Conservation (phyloP, 257 asterid genomes). For the Solanum sitiens region DNA sequence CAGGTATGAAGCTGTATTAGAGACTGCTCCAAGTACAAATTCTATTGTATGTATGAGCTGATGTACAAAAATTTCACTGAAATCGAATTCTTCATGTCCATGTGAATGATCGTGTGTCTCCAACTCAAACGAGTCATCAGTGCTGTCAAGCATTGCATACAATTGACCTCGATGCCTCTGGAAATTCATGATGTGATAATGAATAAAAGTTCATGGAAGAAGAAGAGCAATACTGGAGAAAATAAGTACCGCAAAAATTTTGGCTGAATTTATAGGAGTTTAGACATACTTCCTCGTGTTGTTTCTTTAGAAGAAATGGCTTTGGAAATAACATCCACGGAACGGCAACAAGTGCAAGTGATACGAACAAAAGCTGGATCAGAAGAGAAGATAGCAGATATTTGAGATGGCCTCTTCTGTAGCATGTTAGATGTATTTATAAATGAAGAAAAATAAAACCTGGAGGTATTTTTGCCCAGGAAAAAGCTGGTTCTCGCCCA, state of each 20-base stretch:
- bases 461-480: slow-evolving; percentile 45
- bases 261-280: background rate
- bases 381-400: background rate
- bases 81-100: slow-evolving; percentile 46
- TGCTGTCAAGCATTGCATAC: slow-evolving; percentile 28
- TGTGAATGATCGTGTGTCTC: slow-evolving; percentile 25
- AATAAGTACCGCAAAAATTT: background rate
- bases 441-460: slow-evolving; percentile 19
- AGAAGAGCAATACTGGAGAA: background rate
- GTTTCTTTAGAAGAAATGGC: slow-evolving; percentile 48
- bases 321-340: slow-evolving; percentile 70
- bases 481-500: slow-evolving; percentile 56
- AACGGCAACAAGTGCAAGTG: slow-evolving; percentile 52
- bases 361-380: slow-evolving; percentile 33
- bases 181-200: slow-evolving; percentile 5
- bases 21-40: slow-evolving; percentile 59
- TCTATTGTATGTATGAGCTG: slow-evolving; percentile 63
- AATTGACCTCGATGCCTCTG: slow-evolving; percentile 51
- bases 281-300: slow-evolving; percentile 40
- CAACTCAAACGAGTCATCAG: slow-evolving; percentile 34
- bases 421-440: background rate
- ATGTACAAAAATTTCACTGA: slow-evolving; percentile 57
- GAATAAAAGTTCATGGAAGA: background rate
- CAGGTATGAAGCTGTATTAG: slow-evolving; percentile 65
- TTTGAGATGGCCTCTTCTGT: background rate